Conservation (phyloP, 1,284 basidiomycete genomes). For the Ceratorhiza oryzae-sativae region DNA sequence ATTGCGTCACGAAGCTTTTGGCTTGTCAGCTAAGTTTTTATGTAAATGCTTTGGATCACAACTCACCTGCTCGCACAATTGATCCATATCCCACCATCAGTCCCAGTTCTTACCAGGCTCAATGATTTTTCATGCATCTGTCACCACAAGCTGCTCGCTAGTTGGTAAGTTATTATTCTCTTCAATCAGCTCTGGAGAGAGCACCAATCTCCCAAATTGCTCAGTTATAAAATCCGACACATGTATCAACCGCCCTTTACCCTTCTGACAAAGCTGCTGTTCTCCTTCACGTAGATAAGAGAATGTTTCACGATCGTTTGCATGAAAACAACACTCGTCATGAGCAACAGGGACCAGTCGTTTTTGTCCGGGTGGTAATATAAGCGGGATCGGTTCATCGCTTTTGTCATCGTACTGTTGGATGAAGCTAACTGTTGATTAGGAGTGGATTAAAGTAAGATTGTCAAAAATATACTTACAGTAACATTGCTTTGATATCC, state of each 20-base stretch:
- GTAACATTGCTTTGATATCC: neutral
- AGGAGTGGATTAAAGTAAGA: neutral
- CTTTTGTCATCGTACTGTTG: neutral
- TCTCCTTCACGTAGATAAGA: slow-evolving; percentile 22
- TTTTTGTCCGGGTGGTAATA: slow-evolving; percentile 47
- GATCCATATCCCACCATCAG: neutral
- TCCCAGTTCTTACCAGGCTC: slow-evolving; percentile 8
- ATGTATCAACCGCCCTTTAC: neutral
- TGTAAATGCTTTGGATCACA: neutral
- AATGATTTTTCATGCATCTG: slow-evolving; percentile 6
- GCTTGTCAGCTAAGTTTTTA: too few species aligned
- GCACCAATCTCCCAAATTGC: neutral
- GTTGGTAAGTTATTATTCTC: neutral
- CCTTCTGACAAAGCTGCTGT: neutral
- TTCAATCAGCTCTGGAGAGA: neutral
- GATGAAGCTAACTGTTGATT: neutral
- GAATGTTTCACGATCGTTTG: slow-evolving; percentile 46
- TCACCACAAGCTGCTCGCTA: neutral
- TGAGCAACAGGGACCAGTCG: slow-evolving; percentile 51
- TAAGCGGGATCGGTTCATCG: slow-evolving; percentile 39
- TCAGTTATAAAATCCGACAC: neutral
- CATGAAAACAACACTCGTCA: slow-evolving; percentile 51
- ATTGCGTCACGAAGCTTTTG: slow-evolving; percentile 44
- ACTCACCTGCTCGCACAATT: slow-evolving; percentile 2
- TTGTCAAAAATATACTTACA: neutral